These are phyloP conservation scores for Juglanconis sp. DNA, from an alignment of 2,329 filamentous ascomycete species.

Conservation along the genomic window DNA sequence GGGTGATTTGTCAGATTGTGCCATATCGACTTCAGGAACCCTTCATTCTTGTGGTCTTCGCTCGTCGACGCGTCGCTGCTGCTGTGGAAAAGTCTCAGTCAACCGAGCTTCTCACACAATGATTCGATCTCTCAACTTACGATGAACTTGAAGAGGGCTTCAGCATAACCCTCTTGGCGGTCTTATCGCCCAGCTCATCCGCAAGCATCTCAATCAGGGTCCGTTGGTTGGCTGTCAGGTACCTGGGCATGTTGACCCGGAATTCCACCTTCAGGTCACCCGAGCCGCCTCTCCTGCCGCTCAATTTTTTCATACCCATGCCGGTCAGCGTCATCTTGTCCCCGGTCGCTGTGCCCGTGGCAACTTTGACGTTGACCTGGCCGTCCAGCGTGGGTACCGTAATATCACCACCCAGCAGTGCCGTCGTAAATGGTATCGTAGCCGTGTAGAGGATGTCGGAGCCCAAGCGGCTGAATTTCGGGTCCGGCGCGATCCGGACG, in stretches of 20 bases:
- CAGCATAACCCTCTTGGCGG: constrained; percentile 81
- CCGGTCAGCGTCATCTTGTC: constrained; percentile 86
- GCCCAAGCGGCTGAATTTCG: constrained; percentile 82
- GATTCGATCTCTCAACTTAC: constrained; percentile 38
- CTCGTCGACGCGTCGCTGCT: constrained; percentile 12
- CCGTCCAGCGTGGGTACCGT: constrained; percentile 86
- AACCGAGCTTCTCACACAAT: constrained; percentile 4
- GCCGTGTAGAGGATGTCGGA: constrained; percentile 93
- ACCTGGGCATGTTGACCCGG: constrained; percentile 93
- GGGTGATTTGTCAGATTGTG: constrained; percentile 82
- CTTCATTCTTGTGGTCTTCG: constrained; percentile 70
- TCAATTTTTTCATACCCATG: constrained; percentile 90
- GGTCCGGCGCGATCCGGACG: constrained; percentile 83
- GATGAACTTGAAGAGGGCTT: constrained; percentile 20
- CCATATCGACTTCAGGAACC: constrained; percentile 91
- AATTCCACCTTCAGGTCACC: constrained; percentile 94
- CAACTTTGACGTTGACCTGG: constrained; percentile 84
- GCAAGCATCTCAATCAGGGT: constrained; percentile 94
- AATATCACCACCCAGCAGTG: constrained; percentile 86
- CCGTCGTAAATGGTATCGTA: constrained; percentile 86
- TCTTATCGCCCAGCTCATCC: constrained; percentile 92
- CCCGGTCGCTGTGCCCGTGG: constrained; percentile 86
- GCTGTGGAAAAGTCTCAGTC: not conserved
- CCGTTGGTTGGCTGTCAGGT: constrained; percentile 83
- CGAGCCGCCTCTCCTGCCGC: constrained; percentile 60